phyloP scores from a whole-genome alignment of 139 green algal genomes.

The Auxenochlorella protothecoides region DNA sequence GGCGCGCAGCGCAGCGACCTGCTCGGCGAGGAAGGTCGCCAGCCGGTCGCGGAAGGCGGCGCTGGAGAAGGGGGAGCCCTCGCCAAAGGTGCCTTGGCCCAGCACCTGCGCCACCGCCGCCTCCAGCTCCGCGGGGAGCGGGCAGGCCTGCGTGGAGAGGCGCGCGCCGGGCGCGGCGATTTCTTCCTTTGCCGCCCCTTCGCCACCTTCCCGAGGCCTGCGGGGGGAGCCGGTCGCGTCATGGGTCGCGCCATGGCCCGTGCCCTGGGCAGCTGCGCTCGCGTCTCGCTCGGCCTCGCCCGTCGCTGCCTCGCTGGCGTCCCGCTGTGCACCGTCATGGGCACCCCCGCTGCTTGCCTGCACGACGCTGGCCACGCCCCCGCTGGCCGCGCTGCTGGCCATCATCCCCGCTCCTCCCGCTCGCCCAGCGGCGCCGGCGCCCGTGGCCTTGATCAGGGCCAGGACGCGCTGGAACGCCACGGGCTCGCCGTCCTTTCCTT shows the following conservation, averaged over 20 bases:
- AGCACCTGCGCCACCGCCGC: conserved; percentile 20
- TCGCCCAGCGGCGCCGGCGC: background rate
- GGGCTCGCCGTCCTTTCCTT: conserved; percentile 61
- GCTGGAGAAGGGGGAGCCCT: conserved; percentile 20
- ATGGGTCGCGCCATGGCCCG: no score
- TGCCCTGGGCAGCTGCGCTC: no score
- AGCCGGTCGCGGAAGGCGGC: conserved; percentile 33
- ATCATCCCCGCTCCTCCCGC: background rate
- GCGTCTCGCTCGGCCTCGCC: no score
- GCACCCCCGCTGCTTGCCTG: no score
- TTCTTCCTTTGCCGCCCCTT: no score
- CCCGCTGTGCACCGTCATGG: no score
- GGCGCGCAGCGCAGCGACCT: conserved; percentile 16
- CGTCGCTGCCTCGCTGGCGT: no score
- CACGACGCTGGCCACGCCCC: no score
- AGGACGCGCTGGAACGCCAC: conserved; percentile 56
- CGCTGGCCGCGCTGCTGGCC: no score
- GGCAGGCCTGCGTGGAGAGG: background rate
- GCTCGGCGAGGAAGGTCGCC: conserved; percentile 28
- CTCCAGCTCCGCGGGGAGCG: conserved; percentile 35
- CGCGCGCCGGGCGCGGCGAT: no score
- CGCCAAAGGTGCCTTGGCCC: background rate
- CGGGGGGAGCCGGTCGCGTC: no score
- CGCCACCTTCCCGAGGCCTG: no score
- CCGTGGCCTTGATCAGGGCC: conserved; percentile 17